A percentile compares a stretch with the other conserved stretches of the same genome.
Evolutionary conservation across 1,139 yeast species (phyloP).

Genomic region (Pichia sp.): DNA sequence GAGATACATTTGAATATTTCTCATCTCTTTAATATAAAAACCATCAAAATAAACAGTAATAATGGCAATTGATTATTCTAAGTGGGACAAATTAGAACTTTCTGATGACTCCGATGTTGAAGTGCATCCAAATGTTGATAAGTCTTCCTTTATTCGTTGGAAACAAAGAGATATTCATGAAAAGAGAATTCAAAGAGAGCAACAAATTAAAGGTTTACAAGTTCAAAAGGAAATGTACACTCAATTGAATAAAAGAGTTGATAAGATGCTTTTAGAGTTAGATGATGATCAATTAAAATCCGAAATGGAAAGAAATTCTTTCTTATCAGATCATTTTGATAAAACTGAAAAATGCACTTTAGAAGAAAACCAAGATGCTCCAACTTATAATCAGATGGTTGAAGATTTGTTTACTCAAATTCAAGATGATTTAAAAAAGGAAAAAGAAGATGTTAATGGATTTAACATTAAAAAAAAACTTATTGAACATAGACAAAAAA

Average conservation of each 20-base stretch:
- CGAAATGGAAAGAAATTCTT: slow-evolving; percentile 36
- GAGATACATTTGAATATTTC: too few relatives aligned
- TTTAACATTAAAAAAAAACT: slow-evolving; percentile 38
- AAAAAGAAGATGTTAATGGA: slow-evolving; percentile 39
- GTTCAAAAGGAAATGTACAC: slow-evolving; percentile 73
- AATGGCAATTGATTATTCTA: slow-evolving; percentile 87
- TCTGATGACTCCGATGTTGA: slow-evolving; percentile 96
- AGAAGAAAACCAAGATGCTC: slow-evolving; percentile 48
- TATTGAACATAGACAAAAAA: slow-evolving; percentile 59
- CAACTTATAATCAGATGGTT: slow-evolving; percentile 87
- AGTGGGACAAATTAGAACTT: slow-evolving; percentile 94
- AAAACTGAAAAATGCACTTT: slow-evolving; percentile 45
- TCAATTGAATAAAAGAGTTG: slow-evolving; percentile 67
- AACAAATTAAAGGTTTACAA: slow-evolving; percentile 67
- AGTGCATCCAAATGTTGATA: slow-evolving; percentile 97
- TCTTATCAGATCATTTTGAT: slow-evolving; percentile 48
- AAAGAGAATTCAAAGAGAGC: slow-evolving; percentile 72
- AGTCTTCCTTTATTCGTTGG: slow-evolving; percentile 87
- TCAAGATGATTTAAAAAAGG: slow-evolving; percentile 50
- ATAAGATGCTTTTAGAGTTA: slow-evolving; percentile 43
- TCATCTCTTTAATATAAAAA: neutral
- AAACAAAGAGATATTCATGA: slow-evolving; percentile 97
- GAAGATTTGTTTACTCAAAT: slow-evolving; percentile 77
- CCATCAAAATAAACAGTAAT: neutral
- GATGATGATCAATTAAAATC: slow-evolving; percentile 39